Percentiles rank a stretch among this genome's conserved stretches.
phyloP scores from a whole-genome alignment of 305 asterid genomes.

The Solanum hybrid region DNA sequence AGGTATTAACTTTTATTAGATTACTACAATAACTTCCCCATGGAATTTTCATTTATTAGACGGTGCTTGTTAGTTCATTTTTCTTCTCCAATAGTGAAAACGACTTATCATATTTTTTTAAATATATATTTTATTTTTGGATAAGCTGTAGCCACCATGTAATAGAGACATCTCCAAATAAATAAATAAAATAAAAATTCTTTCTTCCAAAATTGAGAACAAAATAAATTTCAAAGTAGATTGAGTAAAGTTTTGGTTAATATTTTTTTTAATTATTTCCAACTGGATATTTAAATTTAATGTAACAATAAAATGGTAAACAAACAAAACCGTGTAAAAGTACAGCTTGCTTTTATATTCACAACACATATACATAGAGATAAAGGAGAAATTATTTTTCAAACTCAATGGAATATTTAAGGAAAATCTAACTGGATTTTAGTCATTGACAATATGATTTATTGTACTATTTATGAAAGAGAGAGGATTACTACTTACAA shows the following conservation, averaged over 20 bases:
- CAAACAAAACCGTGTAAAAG: conserved; percentile 4
- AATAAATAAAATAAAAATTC: background rate
- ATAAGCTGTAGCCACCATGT: background rate
- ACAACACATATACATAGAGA: background rate
- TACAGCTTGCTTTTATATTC: conserved; percentile 7
- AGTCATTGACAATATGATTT: background rate
- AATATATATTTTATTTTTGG: background rate
- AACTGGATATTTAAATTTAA: background rate
- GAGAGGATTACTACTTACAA: background rate
- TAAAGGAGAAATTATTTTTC: background rate
- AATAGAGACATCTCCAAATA: background rate
- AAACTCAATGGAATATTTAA: conserved; percentile 2
- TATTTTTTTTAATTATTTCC: background rate
- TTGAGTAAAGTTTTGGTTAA: background rate
- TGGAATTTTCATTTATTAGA: conserved; percentile 4
- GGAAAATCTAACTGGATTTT: conserved; percentile 1
- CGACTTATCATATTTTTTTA: background rate
- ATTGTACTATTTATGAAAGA: background rate
- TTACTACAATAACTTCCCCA: background rate
- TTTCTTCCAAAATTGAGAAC: background rate
- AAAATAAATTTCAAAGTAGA: background rate
- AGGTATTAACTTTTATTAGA: background rate
- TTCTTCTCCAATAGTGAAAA: background rate
- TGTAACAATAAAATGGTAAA: background rate
- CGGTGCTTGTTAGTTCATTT: background rate